Evolutionary conservation across 2,329 filamentous ascomycete species (phyloP).

Genomic region (Podosphaera xanthii): DNA sequence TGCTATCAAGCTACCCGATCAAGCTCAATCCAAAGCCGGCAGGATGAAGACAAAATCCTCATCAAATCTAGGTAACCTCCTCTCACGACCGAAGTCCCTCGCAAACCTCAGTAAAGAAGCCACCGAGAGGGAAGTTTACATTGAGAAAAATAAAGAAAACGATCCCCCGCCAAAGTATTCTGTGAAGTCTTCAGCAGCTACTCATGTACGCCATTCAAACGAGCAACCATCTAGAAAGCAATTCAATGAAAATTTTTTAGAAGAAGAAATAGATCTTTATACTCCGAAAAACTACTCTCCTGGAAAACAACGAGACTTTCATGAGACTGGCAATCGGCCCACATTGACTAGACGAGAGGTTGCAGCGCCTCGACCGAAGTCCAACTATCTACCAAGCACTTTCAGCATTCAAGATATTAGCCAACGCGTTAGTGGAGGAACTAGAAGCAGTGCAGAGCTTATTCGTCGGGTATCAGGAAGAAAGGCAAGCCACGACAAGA

Average conservation of each 20-base stretch:
- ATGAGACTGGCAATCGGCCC: conserved; percentile 10
- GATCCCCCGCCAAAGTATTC: conserved; percentile 33
- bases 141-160: conserved; percentile 60
- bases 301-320: conserved; percentile 14
- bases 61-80: conserved; percentile 55
- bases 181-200: conserved; percentile 33
- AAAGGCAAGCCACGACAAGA: conserved; percentile 11
- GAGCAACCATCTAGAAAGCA: conserved; percentile 18
- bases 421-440: conserved; percentile 11
- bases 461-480: conserved; percentile 10
- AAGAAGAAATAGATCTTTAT: conserved; percentile 16
- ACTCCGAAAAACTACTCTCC: conserved; percentile 15
- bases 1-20: conserved; percentile 14
- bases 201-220: conserved; percentile 53
- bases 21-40: conserved; percentile 23
- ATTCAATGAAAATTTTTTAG: conserved; percentile 17
- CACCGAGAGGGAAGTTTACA: conserved; percentile 27
- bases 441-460: conserved; percentile 12
- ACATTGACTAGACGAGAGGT: conserved; percentile 10
- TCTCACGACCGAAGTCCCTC: conserved; percentile 52
- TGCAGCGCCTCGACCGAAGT: conserved; percentile 10
- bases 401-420: conserved; percentile 16
- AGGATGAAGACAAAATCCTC: conserved; percentile 68
- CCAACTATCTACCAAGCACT: conserved; percentile 16
- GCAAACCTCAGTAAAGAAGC: conserved; percentile 35